Base-by-base conservation (phyloP, 257 asterid genomes). In the Lantana camara region DNA sequence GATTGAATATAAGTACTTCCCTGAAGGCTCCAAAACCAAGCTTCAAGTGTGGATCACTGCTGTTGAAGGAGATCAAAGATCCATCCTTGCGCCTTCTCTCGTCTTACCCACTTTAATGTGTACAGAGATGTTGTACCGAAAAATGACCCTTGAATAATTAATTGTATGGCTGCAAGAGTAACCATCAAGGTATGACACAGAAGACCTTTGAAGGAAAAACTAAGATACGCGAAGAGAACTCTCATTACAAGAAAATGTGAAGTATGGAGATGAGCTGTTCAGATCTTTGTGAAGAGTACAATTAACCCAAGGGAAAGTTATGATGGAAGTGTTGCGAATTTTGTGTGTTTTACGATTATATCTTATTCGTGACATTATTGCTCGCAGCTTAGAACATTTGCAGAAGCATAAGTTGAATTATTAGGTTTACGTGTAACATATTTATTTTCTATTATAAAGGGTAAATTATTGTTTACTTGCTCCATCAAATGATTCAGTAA, bases 301-400 rank as follows among this genome's bases (percentile, higher is more conserved):
- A n/a, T n/a, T n/a, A n/a, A n/a, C n/a, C n/a, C n/a, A n/a, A n/a
- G n/a, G n/a, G n/a, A n/a, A n/a, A n/a, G n/a, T n/a, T 27, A 5
- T 27, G 57, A 12, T 50, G 8, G 53, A 23, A 50, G 57, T 29
- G 11, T 50, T 21, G n/a, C n/a, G 57, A 50, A 23, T 11, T 50
- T 7, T 50, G 57, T 10, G 22, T 22, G 20, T 40, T 9, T 59
- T 7, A 23, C 21, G 35, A 38, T 38, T 40, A n/a, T 29, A 22
- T 40, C 42, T 45, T n/a, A n/a, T n/a, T n/a, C n/a, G n/a, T n/a
- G n/a, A 41, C 44, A 59, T 22, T 23, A 24, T 22, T 58, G 51
- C n/a, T n/a, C n/a, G 21, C 50, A 22, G 64, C 23, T 46, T 46
- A 19, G 29, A 48, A 23, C 14, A 48, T 48, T 27, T 48, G 27